phyloP scores from a whole-genome alignment of 257 asterid genomes.

The Fraxinus cuspidata region DNA sequence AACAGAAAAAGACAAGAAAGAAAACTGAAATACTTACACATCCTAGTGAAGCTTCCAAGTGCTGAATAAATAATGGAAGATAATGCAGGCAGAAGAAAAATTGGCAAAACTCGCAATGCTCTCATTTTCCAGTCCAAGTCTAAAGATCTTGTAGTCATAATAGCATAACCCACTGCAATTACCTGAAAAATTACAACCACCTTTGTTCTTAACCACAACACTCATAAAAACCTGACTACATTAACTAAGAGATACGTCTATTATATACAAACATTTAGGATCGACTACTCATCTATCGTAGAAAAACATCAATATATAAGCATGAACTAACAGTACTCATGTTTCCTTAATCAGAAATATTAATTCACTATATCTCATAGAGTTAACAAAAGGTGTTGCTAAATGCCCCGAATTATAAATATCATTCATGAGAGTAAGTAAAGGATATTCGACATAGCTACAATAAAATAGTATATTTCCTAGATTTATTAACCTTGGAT shows the following conservation, averaged over 20 bases:
- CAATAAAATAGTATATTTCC: not conserved
- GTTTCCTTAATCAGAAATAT: not conserved
- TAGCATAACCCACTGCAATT: conserved; percentile 82
- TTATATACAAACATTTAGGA: not conserved
- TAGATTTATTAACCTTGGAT: not conserved
- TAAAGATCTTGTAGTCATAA: conserved; percentile 72
- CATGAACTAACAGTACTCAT: not conserved
- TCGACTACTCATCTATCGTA: not conserved
- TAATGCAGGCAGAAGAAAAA: conserved; percentile 79
- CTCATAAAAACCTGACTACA: not conserved
- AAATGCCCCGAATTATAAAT: not conserved
- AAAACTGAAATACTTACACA: conserved; percentile 58
- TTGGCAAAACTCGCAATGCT: conserved; percentile 80
- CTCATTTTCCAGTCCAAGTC: conserved; percentile 83
- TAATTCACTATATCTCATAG: not conserved
- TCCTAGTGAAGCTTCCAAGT: conserved; percentile 61
- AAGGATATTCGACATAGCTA: not conserved
- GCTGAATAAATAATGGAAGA: conserved; percentile 52
- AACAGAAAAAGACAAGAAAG: not conserved
- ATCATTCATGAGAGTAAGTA: not conserved
- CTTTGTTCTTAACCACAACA: conserved; percentile 9
- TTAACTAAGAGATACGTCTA: not conserved
- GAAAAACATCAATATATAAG: not conserved
- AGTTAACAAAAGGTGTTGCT: not conserved
- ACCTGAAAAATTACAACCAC: conserved; percentile 45